phyloP scores from a whole-genome alignment of 2,329 filamentous ascomycete genomes.

The Lasiodiplodia sp. region DNA sequence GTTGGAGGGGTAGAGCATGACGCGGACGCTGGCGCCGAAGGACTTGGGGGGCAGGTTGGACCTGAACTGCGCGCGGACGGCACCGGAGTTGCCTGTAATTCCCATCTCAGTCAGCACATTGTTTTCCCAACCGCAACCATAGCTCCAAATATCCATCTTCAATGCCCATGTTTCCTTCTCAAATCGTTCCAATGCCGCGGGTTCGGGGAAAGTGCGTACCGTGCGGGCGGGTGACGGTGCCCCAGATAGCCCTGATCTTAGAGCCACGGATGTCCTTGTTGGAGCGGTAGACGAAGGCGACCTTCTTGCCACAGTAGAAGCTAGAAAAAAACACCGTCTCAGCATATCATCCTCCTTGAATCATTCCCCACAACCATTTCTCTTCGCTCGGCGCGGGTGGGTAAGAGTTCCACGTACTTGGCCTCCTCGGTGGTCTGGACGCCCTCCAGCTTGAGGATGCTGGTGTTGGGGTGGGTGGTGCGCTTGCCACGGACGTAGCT shows the following conservation, averaged over 20 bases:
- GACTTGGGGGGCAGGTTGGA: constrained; percentile 94
- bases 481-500: constrained; percentile 97
- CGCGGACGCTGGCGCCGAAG: constrained; percentile 75
- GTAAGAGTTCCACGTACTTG: constrained; percentile 62
- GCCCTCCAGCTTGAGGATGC: constrained; percentile 98
- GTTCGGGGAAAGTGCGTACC: constrained; percentile 61
- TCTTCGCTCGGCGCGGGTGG: neutral
- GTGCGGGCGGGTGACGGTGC: constrained; percentile 95
- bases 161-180: neutral
- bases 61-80: constrained; percentile 97
- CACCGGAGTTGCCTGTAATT: constrained; percentile 85
- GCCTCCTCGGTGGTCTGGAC: constrained; percentile 90
- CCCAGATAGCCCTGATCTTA: constrained; percentile 99
- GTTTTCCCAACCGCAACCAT: neutral
- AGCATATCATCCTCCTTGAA: neutral
- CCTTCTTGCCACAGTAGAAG: constrained; percentile 99
- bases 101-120: constrained; percentile 3
- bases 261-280: constrained; percentile 94
- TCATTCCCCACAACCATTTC: constrained; percentile 24
- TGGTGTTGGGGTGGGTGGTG: constrained; percentile 85
- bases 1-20: constrained; percentile 98
- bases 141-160: neutral
- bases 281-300: constrained; percentile 98
- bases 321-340: constrained; percentile 39
- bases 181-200: neutral